Evolutionary conservation across 192 early-diverging fungal species (phyloP).

Genomic region (Linnemannia exigua): DNA sequence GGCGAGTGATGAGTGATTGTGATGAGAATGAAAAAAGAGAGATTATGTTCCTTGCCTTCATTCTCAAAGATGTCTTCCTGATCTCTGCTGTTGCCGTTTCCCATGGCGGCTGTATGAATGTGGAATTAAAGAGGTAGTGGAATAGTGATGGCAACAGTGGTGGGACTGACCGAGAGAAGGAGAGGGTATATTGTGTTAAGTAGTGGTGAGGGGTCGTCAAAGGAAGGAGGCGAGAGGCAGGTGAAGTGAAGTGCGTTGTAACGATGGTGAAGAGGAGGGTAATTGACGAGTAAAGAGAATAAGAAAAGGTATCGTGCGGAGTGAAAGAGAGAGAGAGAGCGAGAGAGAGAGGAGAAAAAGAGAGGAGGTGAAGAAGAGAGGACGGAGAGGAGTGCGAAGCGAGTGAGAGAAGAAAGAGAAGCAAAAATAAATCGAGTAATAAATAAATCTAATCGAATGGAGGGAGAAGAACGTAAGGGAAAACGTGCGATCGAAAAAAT

Average conservation of each 20-base stretch:
- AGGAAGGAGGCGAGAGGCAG: background rate
- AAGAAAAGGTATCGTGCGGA: no score
- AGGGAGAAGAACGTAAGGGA: background rate
- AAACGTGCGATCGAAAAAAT: background rate
- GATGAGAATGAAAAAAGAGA: background rate
- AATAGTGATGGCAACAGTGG: background rate
- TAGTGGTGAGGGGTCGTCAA: slow-evolving; percentile 2
- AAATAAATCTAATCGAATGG: background rate
- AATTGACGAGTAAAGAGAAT: slow-evolving; percentile 9
- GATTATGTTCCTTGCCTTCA: slow-evolving; percentile 39
- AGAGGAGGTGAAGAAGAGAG: background rate
- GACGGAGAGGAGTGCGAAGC: background rate
- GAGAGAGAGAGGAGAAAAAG: background rate
- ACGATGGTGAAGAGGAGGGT: slow-evolving; percentile 1
- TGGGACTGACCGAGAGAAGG: background rate
- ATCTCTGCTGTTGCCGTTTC: slow-evolving; percentile 51
- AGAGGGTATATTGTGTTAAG: background rate
- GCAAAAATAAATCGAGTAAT: slow-evolving; percentile 8
- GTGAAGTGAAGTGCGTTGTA: slow-evolving; percentile 15
- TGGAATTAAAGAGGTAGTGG: background rate
- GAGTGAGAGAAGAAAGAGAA: background rate
- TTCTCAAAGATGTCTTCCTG: slow-evolving; percentile 52
- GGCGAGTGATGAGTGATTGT: background rate
- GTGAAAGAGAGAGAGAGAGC: background rate
- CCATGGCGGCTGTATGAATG: slow-evolving; percentile 20